phyloP scores from a whole-genome alignment of 768 basidiomycete genomes.

The Ramaria sp. region DNA sequence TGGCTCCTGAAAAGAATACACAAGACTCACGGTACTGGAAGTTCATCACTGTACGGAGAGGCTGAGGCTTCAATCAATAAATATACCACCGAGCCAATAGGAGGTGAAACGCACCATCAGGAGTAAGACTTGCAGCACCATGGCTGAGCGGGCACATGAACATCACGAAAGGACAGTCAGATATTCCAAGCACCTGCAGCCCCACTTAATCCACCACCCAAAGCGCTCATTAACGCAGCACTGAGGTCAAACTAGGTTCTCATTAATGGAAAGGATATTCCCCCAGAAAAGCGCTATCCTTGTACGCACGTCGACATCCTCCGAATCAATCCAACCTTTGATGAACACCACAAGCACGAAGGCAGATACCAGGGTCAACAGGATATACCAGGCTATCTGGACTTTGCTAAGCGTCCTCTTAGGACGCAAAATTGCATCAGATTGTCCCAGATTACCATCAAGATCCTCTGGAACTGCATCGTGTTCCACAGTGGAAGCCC shows the following conservation, averaged over 20 bases:
- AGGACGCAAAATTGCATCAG: not conserved
- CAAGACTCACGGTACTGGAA: slow-evolving; percentile 63
- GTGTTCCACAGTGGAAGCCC: not conserved
- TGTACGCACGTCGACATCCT: slow-evolving; percentile 49
- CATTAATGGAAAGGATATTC: slow-evolving; percentile 5
- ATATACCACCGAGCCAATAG: not conserved
- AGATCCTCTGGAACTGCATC: not conserved
- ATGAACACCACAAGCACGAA: slow-evolving; percentile 42
- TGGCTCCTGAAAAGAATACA: not conserved
- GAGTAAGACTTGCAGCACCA: slow-evolving; percentile 87
- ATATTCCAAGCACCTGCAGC: slow-evolving; percentile 48
- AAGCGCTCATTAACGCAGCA: slow-evolving; percentile 67
- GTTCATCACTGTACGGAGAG: slow-evolving; percentile 96
- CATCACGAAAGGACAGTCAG: not conserved
- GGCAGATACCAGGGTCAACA: slow-evolving; percentile 26
- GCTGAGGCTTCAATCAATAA: slow-evolving; percentile 30
- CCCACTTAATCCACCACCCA: slow-evolving; percentile 86
- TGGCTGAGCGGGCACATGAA: slow-evolving; percentile 39
- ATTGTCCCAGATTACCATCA: not conserved
- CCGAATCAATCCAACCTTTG: slow-evolving; percentile 61
- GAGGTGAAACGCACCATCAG: slow-evolving; percentile 45
- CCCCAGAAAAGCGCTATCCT: slow-evolving; percentile 2
- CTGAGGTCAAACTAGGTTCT: slow-evolving; percentile 61
- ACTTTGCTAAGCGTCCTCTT: not conserved
- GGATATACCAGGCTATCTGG: slow-evolving; percentile 20